Evolutionary conservation across 1,284 basidiomycete genomes (phyloP).

Genomic region (Pseudozyma thailandica): DNA sequence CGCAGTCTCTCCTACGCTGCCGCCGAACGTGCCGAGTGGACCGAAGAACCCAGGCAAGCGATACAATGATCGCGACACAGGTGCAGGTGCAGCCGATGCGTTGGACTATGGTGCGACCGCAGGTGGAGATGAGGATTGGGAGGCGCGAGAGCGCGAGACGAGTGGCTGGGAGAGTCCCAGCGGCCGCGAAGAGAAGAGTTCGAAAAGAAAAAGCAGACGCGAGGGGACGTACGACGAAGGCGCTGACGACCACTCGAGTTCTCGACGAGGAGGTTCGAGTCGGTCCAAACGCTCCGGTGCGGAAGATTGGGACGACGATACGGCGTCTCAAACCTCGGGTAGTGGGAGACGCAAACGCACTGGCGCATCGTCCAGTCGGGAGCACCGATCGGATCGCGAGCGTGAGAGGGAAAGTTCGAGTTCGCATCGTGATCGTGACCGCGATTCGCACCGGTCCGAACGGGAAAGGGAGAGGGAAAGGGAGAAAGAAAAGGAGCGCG

Average conservation of each 20-base stretch:
- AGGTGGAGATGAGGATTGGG: slow-evolving; percentile 28
- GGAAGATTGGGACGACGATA: slow-evolving; percentile 34
- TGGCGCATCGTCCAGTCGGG: not conserved
- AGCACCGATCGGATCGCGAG: slow-evolving; percentile 3
- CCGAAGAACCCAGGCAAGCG: slow-evolving; percentile 55
- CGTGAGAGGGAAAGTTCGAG: slow-evolving; percentile 1
- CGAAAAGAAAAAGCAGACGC: slow-evolving; percentile 6
- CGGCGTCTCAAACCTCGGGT: slow-evolving; percentile 31
- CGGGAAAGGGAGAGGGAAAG: slow-evolving; percentile 32
- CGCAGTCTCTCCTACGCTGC: slow-evolving; percentile 37
- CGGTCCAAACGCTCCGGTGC: slow-evolving; percentile 17
- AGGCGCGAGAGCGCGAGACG: not conserved
- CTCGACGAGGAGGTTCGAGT: slow-evolving; percentile 9
- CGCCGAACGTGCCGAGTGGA: slow-evolving; percentile 54
- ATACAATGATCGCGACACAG: slow-evolving; percentile 64
- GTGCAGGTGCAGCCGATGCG: slow-evolving; percentile 52
- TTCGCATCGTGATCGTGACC: no score
- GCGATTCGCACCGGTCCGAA: slow-evolving; percentile 11
- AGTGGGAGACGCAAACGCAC: slow-evolving; percentile 12
- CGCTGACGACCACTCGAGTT: slow-evolving; percentile 6
- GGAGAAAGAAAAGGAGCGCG: slow-evolving; percentile 31
- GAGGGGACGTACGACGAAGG: slow-evolving; percentile 22
- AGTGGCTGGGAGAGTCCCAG: slow-evolving; percentile 16
- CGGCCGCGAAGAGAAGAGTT: slow-evolving; percentile 3
- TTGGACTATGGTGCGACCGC: slow-evolving; percentile 63